These are phyloP conservation scores for Colletotrichum tropicale DNA, from an alignment of 2,329 filamentous ascomycete genomes.

Conservation along the genomic window DNA sequence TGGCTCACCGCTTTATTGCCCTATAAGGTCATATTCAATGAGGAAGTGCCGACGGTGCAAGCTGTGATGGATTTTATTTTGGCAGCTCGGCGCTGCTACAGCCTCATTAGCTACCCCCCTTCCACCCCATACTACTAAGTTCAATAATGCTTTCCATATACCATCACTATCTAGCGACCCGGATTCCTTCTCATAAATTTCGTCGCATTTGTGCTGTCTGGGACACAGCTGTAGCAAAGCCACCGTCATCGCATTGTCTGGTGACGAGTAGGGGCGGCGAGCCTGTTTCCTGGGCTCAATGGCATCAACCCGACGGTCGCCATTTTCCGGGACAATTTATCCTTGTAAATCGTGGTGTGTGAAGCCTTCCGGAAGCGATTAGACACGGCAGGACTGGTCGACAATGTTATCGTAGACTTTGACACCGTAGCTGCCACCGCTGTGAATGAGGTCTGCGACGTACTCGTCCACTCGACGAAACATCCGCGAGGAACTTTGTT, in stretches of 20 bases:
- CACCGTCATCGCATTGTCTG: neutral
- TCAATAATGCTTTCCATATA: neutral
- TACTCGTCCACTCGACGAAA: neutral
- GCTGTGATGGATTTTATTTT: neutral
- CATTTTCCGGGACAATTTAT: conserved; percentile 40
- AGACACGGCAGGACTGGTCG: conserved; percentile 37
- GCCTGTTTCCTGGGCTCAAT: neutral
- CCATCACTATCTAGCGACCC: neutral
- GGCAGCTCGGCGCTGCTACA: neutral
- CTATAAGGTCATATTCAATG: neutral
- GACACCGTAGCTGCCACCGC: conserved; percentile 54
- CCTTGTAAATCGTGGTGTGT: conserved; percentile 46
- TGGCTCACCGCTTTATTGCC: neutral
- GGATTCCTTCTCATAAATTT: neutral
- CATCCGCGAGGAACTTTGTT: neutral
- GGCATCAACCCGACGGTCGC: neutral
- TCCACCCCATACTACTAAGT: neutral
- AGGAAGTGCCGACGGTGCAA: neutral
- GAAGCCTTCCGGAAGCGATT: conserved; percentile 37
- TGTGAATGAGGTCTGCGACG: conserved; percentile 52
- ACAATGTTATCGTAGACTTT: conserved; percentile 42
- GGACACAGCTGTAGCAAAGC: neutral
- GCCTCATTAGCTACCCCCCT: too few relatives aligned
- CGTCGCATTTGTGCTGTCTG: neutral
- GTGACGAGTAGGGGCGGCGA: neutral